Conservation (phyloP, 1,284 basidiomycete genomes). For the Puccinia coronata region DNA sequence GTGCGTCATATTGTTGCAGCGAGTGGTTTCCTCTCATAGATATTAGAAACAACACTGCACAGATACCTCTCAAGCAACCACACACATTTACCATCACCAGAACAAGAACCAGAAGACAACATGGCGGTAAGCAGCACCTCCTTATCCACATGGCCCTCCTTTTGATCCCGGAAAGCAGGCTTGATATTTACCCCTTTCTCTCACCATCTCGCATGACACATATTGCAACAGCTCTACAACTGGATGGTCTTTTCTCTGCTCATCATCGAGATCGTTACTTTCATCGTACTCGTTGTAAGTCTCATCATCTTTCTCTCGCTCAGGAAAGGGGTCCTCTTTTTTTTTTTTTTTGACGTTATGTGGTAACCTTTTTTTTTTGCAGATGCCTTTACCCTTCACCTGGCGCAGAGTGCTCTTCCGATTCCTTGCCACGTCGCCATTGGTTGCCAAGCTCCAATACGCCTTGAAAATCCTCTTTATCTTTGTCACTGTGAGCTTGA, state of each 20-base stretch:
- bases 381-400: slow-evolving; percentile 72
- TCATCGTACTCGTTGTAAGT: slow-evolving; percentile 42
- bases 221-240: slow-evolving; percentile 47
- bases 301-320: background rate
- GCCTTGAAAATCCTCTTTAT: slow-evolving; percentile 89
- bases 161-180: background rate
- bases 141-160: background rate
- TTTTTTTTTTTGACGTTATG: too few species aligned
- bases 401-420: slow-evolving; percentile 71
- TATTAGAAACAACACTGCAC: background rate
- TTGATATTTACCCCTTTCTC: background rate
- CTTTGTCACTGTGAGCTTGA: slow-evolving; percentile 62
- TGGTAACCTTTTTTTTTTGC: too few species aligned
- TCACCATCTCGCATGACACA: background rate
- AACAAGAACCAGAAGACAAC: background rate
- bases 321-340: background rate
- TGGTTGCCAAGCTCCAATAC: slow-evolving; percentile 64
- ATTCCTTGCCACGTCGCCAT: slow-evolving; percentile 66
- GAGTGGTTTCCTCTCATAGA: too few species aligned
- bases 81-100: too few species aligned
- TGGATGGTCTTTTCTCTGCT: slow-evolving; percentile 48
- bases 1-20: too few species aligned
- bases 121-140: slow-evolving; percentile 29
- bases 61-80: background rate
- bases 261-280: slow-evolving; percentile 49